Evolutionary conservation across 352 stramenopile species (phyloP).

Genomic region (Phytopythium delawarense): DNA sequence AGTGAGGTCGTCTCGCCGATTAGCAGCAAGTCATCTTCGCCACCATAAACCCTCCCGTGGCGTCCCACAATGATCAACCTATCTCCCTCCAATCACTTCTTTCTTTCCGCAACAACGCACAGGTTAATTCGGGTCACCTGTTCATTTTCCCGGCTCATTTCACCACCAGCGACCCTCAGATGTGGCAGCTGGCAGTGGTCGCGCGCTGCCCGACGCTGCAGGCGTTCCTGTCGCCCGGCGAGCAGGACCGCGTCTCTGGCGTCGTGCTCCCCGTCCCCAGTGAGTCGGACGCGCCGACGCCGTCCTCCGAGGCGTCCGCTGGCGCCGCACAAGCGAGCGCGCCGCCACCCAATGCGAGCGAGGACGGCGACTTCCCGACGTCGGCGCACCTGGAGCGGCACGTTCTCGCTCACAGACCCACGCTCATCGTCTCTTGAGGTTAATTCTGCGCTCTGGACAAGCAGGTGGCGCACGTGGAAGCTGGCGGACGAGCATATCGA

Average conservation of each 20-base stretch:
- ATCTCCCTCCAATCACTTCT: background rate
- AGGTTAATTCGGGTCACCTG: background rate
- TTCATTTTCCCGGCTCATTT: background rate
- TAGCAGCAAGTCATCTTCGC: no score
- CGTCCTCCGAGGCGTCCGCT: background rate
- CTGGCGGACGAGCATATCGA: constrained; percentile 49
- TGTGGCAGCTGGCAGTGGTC: constrained; percentile 36
- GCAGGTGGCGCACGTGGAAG: constrained; percentile 67
- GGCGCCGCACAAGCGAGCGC: background rate
- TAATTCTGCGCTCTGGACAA: background rate
- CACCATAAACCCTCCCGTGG: background rate
- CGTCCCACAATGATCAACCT: background rate
- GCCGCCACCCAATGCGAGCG: no score
- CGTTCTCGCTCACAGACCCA: background rate
- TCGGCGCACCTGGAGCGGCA: constrained; percentile 46
- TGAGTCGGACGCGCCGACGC: background rate
- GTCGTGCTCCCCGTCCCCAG: background rate
- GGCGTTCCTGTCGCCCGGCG: constrained; percentile 22
- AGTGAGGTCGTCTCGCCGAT: background rate
- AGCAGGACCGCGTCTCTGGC: constrained; percentile 15
- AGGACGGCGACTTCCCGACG: background rate
- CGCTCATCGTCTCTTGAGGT: background rate
- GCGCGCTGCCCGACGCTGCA: constrained; percentile 36
- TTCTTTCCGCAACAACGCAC: background rate
- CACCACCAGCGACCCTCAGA: background rate